Evolutionary conservation across 2,329 filamentous ascomycete species (phyloP).

Genomic region (Fusarium gaditjirri): DNA sequence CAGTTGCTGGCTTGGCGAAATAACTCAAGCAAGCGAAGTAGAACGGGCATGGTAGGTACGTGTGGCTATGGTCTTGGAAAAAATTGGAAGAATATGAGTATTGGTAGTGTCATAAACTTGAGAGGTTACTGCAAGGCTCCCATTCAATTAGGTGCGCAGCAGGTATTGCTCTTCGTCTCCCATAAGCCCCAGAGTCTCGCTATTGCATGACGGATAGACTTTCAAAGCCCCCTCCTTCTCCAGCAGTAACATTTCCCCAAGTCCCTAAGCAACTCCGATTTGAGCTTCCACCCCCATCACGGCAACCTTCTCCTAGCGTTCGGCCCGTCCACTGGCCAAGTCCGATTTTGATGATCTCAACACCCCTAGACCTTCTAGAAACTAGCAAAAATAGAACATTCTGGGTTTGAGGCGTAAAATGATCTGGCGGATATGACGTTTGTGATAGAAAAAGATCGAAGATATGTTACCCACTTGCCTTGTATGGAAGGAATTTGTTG

Average conservation of each 20-base stretch:
- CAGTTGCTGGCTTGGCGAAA: not conserved
- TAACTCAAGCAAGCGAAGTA: no score
- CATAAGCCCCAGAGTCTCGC: no score
- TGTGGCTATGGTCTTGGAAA: not conserved
- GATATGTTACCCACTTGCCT: conserved; percentile 28
- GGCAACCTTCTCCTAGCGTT: not conserved
- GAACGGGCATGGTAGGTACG: not conserved
- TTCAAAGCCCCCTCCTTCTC: not conserved
- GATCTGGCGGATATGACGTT: conserved; percentile 6
- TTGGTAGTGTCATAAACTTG: not conserved
- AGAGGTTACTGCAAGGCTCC: not conserved
- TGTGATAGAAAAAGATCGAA: not conserved
- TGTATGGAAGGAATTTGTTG: conserved; percentile 10
- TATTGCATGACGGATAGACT: not conserved
- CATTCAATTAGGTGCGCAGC: not conserved
- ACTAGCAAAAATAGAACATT: not conserved
- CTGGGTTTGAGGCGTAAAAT: not conserved
- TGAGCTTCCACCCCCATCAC: not conserved
- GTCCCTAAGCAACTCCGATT: not conserved
- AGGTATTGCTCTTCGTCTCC: not conserved
- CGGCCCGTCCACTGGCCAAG: conserved; percentile 5
- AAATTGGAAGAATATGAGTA: not conserved
- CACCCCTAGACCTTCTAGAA: not conserved
- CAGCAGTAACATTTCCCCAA: not conserved
- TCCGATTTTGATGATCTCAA: conserved; percentile 1